Conservation (phyloP, 352 stramenopile genomes). For the Phytophthora pistaciae region DNA sequence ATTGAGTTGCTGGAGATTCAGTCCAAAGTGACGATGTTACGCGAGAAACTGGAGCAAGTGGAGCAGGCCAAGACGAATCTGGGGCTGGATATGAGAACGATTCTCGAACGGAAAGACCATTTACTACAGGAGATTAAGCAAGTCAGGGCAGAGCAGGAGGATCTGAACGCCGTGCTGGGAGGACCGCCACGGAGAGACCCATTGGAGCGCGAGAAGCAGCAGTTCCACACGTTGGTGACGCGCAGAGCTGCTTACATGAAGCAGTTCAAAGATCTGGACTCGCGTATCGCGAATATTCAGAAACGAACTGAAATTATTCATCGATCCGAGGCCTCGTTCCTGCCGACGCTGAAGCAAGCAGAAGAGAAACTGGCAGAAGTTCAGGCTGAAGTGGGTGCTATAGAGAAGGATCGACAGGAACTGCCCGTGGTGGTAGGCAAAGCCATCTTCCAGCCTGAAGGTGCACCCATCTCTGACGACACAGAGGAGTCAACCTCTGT, state of each 20-base stretch:
- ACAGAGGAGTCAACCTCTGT: neutral
- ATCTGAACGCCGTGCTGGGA: slow-evolving; percentile 52
- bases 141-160: slow-evolving; percentile 54
- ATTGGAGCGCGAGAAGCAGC: slow-evolving; percentile 62
- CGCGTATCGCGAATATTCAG: slow-evolving; percentile 53
- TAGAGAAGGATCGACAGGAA: slow-evolving; percentile 45
- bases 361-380: slow-evolving; percentile 34
- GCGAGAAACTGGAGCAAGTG: slow-evolving; percentile 65
- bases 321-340: slow-evolving; percentile 53
- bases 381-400: slow-evolving; percentile 34
- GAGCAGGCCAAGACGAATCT: slow-evolving; percentile 51
- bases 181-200: slow-evolving; percentile 74
- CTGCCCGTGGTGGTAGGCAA: slow-evolving; percentile 69
- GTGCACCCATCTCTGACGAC: neutral
- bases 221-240: slow-evolving; percentile 68
- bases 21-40: slow-evolving; percentile 55
- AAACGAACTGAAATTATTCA: slow-evolving; percentile 52
- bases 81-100: slow-evolving; percentile 48
- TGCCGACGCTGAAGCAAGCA: slow-evolving; percentile 40
- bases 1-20: slow-evolving; percentile 62
- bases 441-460: slow-evolving; percentile 50
- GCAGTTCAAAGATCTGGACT: slow-evolving; percentile 57
- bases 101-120: slow-evolving; percentile 59
- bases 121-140: slow-evolving; percentile 61
- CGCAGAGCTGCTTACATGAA: slow-evolving; percentile 52